Base-by-base conservation (phyloP, 1,284 basidiomycete genomes). In the Singerocomus rubriflavus region DNA sequence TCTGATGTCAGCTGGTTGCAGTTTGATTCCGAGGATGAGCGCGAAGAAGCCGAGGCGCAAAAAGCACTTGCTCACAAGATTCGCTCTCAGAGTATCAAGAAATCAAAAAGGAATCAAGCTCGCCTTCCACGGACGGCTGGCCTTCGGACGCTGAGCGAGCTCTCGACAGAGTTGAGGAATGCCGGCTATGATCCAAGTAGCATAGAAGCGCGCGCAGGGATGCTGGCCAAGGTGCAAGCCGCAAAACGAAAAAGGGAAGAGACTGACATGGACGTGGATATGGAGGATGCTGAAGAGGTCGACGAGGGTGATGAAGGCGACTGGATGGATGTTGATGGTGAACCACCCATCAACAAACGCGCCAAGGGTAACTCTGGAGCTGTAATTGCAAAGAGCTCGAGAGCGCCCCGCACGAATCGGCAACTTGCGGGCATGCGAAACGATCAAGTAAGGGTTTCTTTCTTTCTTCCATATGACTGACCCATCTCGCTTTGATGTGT, bases 11-110 rank as follows among this genome's bases (percentile, higher is more conserved):
- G 25, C 37, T n/a, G 38, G 44, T 7, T 42, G 2, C 46, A 93
- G 88, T 80, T 89, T 63, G 89, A 94, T 70, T 95, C 93, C 12
- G 95, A 97, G 52, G 94, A 96, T 68, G 93, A 97, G 68, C 84
- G 87, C 21, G 88, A 91, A 65, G 86, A 85, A 3, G 80, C 78
- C 16, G 79, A 81, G 47, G 82, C 85, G 40, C 80, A 87, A 60
- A 71, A 76, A 34, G 76, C 82, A 34, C 82, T 90, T 52, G 75
- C 77, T 32, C 81, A 92, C 72, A 93, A 93, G 71, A 77, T 89
- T 54, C 73, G 77, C 42, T 89, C 92, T 7, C 91, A 94, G 66
- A 80, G 78, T 61, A 74, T 78, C 61, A 96, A 96, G 73, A 94
- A 95, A 72, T 84, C 85, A 47, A 81, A 88, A 66, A 93, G 92